Conservation (phyloP, 768 basidiomycete species). For the Termitomyces sp. region DNA sequence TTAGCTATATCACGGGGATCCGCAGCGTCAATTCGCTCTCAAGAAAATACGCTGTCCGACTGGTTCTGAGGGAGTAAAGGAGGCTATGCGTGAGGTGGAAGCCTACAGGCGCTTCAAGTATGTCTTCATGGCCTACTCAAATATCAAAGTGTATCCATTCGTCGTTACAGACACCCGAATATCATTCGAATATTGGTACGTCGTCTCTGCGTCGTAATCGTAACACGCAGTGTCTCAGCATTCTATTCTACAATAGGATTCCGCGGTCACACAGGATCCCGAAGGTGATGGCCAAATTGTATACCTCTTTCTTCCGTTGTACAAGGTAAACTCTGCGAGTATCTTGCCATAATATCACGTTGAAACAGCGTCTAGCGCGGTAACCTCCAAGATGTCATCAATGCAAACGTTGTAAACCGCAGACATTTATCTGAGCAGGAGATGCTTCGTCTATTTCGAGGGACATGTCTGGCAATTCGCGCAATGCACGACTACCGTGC, state of each 20-base stretch:
- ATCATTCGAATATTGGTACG: constrained; percentile 89
- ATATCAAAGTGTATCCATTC: background rate
- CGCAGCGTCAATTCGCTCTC: constrained; percentile 85
- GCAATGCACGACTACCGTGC: constrained; percentile 92
- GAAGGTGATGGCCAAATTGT: constrained; percentile 93
- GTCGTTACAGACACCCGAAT: constrained; percentile 73
- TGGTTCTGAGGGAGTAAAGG: constrained; percentile 83
- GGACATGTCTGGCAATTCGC: constrained; percentile 89
- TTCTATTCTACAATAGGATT: constrained; percentile 54
- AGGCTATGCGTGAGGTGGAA: constrained; percentile 87
- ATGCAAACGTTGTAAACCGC: constrained; percentile 77
- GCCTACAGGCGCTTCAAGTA: constrained; percentile 94
- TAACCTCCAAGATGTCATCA: constrained; percentile 94
- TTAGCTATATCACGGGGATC: constrained; percentile 5
- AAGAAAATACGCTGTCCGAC: constrained; percentile 97
- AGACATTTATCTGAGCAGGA: constrained; percentile 84
- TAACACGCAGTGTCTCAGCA: constrained; percentile 8
- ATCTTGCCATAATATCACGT: background rate
- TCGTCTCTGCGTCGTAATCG: background rate
- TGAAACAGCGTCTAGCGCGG: constrained; percentile 53
- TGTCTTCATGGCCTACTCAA: constrained; percentile 25
- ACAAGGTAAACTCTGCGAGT: constrained; percentile 52
- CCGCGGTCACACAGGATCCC: constrained; percentile 91
- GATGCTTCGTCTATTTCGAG: constrained; percentile 87
- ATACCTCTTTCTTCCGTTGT: constrained; percentile 93